phyloP scores from a whole-genome alignment of 345 rosid genomes.

The Rubroshorea leprosula region DNA sequence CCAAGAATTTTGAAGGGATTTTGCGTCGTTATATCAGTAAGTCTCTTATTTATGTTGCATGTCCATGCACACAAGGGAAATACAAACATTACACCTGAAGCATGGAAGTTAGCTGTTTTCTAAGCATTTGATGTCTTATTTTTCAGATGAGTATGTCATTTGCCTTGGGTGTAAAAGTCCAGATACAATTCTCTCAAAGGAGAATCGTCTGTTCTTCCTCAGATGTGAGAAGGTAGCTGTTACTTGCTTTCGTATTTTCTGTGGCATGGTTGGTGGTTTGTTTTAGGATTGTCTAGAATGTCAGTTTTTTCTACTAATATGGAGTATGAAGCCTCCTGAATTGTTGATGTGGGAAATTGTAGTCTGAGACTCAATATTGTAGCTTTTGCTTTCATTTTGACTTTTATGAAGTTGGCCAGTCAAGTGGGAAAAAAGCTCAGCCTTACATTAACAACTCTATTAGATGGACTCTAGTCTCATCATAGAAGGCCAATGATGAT shows the following conservation, averaged over 20 bases:
- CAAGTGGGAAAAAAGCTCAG: background rate
- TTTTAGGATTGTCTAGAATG: too few relatives aligned
- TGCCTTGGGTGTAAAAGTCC: slow-evolving; percentile 47
- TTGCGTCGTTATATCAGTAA: slow-evolving; percentile 36
- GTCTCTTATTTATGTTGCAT: background rate
- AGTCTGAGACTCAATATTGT: too few relatives aligned
- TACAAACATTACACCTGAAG: background rate
- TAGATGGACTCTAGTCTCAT: background rate
- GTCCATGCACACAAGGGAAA: background rate
- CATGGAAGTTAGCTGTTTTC: background rate
- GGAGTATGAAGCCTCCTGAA: too few relatives aligned
- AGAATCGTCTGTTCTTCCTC: slow-evolving; percentile 35
- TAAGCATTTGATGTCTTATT: background rate
- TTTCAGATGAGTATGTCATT: slow-evolving; percentile 40
- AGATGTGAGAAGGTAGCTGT: slow-evolving; percentile 40
- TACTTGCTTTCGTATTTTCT: background rate
- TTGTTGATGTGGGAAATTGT: too few relatives aligned
- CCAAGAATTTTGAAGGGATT: slow-evolving; percentile 38
- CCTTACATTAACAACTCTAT: background rate
- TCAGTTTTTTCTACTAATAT: too few relatives aligned
- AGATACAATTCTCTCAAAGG: slow-evolving; percentile 39
- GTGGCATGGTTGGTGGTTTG: background rate
- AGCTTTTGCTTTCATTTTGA: background rate
- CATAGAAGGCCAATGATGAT: background rate
- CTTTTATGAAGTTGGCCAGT: background rate